Evolutionary conservation across 1,284 basidiomycete genomes (phyloP), one percentile per base, ranked within the genome.

Genomic region (Neonothopanus nambi): DNA sequence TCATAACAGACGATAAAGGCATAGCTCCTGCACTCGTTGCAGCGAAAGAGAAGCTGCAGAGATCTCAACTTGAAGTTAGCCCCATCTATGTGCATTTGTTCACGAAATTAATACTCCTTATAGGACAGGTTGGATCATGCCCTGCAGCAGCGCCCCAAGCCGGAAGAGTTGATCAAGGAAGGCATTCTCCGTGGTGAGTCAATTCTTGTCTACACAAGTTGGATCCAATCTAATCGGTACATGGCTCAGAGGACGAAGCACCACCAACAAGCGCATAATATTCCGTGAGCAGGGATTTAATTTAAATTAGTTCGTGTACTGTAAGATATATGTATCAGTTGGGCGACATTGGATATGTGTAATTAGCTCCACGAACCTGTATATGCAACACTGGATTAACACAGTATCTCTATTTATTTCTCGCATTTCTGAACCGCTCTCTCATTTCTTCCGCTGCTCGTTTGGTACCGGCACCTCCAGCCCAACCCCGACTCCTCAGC

Each of bases 401-500:
- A 26, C 15, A 26, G 20, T 7, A 30, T 24, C 20, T 18, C 26
- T 59, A 53, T 39, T 63, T 57, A 46, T 57, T 65, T 55, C 67
- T 64, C 48, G 70, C 66, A 54, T 71, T 72, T 58, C 70, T 72
- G 50, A 79, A 51, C 60, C 76, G 80, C 46, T 84, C 82, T 48
- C 81, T 75, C 75, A 89, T 78, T 61, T 89, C 81, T 37, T 70
- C 67, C 39, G 82, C 83, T 5, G 86, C 89, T 37, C 85, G 77
- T 59, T 71, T 77, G n/a, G 87, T 78, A 6, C 88, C 89, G 18
- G 76, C 79, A 36, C 80, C 73, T 12, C 88, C 86, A 3, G 79
- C 81, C 91, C 91, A 95, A 1, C 93, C 93, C 57, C 85, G 72
- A 20, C 69, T 71, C 26, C 81, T 75, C 53, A 96, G 70, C 88